Conservation (phyloP, 805 yeast species). For the Candida adriatica region DNA sequence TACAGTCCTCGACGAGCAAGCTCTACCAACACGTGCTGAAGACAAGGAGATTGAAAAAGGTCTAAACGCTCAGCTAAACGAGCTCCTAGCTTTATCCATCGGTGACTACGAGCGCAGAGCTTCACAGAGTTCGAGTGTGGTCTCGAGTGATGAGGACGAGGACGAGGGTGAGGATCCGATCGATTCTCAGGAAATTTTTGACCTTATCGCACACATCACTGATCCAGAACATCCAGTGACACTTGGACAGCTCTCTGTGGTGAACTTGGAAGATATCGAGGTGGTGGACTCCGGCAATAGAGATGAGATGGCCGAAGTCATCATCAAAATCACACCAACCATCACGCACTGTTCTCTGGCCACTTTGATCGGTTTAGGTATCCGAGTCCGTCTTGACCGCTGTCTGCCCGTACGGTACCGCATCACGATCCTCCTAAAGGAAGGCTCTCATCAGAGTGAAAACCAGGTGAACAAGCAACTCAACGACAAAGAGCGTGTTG, state of each 20-base stretch:
- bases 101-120: slow-evolving; percentile 1
- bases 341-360: slow-evolving; percentile 97
- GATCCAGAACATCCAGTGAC: slow-evolving; percentile 98
- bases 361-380: slow-evolving; percentile 90
- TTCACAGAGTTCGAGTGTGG: slow-evolving; percentile 8
- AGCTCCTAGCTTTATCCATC: slow-evolving; percentile 10
- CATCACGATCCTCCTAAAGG: slow-evolving; percentile 70
- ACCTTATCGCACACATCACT: slow-evolving; percentile 75
- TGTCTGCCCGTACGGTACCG: slow-evolving; percentile 82
- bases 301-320: slow-evolving; percentile 60
- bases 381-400: slow-evolving; percentile 85
- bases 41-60: slow-evolving; percentile 13
- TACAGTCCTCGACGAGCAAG: slow-evolving; percentile 64
- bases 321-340: slow-evolving; percentile 89
- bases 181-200: slow-evolving; percentile 87
- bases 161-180: slow-evolving; percentile 51
- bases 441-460: slow-evolving; percentile 95
- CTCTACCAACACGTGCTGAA: slow-evolving; percentile 63
- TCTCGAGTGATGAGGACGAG: slow-evolving; percentile 25
- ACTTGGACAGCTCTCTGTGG: slow-evolving; percentile 90
- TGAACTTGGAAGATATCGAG: slow-evolving; percentile 72
- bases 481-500: slow-evolving; percentile 95
- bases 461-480: slow-evolving; percentile 93
- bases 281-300: slow-evolving; percentile 53
- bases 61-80: slow-evolving; percentile 16